Evolutionary conservation across 768 basidiomycete species (phyloP), one percentile per base, ranked within the genome.

Genomic region (Leucogyrophana mollusca): DNA sequence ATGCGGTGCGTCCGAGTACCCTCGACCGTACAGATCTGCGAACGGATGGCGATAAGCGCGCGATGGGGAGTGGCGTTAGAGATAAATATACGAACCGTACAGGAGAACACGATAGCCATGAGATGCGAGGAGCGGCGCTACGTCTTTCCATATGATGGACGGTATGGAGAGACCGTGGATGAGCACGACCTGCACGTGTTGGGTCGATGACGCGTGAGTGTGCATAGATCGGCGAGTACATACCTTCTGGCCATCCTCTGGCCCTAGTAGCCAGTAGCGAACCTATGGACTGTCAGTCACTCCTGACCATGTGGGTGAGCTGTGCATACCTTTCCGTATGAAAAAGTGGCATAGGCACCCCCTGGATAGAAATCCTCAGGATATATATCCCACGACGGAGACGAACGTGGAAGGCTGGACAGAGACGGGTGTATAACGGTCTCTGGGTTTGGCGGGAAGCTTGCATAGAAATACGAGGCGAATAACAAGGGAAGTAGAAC

Each of bases 81-180:
- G 16, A 14, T 5, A 16, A 32, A 34, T 25, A 21, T 20, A 58
- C 69, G 18, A 34, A 87, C 87, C 87, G 52, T 89, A 92, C 6
- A 89, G 70, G 20, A 92, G 73, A 38, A 91, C 82, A 46, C 84
- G 85, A 68, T 80, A 84, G 6, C 87, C 87, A 44, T 68, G 73
- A 7, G 74, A 66, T 14, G 78, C 82, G 2, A 90, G 74, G 37
- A 67, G 66, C 4, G 85, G 85, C 1, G 83, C 84, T 18, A 92
- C 74, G 34, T 89, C 82, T 57, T 79, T 83, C 86, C 85, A 90
- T 43, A 90, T 75, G 38, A 89, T 78, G 24, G 87, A 72, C 5
- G 89, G 87, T 25, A 89, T 78, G 13, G 85, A 87, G 13, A 90
- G 73, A 10, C 89, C 89, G 52, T 90, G 85, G 7, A 92, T 83